Conservation (phyloP, 768 basidiomycete genomes). For the Leccinum disarticulatum region DNA sequence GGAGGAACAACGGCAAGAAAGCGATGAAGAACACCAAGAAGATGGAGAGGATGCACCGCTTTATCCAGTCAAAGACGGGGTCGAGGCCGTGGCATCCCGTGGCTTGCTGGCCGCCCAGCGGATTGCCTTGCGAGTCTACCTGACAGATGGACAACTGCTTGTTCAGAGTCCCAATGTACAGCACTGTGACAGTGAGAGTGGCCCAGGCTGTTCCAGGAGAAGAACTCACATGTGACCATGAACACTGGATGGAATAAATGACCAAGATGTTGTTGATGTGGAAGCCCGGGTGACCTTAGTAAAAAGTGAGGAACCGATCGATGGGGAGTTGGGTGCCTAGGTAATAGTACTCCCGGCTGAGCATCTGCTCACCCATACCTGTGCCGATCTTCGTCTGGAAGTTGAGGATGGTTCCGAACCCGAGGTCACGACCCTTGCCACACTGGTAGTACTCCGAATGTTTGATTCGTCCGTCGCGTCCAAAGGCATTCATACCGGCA, state of each 20-base stretch:
- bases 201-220: neutral
- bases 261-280: constrained; percentile 99
- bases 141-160: constrained; percentile 87
- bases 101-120: constrained; percentile 80
- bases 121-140: constrained; percentile 77
- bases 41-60: constrained; percentile 93
- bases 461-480: constrained; percentile 98
- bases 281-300: constrained; percentile 99
- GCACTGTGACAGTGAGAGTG: constrained; percentile 46
- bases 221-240: constrained; percentile 84
- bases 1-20: constrained; percentile 93
- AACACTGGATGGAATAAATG: constrained; percentile 98
- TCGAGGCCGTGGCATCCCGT: constrained; percentile 85
- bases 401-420: constrained; percentile 98
- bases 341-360: constrained; percentile 99
- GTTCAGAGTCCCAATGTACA: constrained; percentile 96
- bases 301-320: constrained; percentile 98
- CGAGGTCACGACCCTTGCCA: constrained; percentile 98
- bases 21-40: constrained; percentile 99
- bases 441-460: constrained; percentile 99
- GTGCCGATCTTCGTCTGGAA: constrained; percentile 99
- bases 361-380: constrained; percentile 99
- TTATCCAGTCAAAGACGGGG: constrained; percentile 98
- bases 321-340: constrained; percentile 96
- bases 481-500: constrained; percentile 98